Conservation (phyloP, 2,329 filamentous ascomycete species). For the Fusarium armeniacum region DNA sequence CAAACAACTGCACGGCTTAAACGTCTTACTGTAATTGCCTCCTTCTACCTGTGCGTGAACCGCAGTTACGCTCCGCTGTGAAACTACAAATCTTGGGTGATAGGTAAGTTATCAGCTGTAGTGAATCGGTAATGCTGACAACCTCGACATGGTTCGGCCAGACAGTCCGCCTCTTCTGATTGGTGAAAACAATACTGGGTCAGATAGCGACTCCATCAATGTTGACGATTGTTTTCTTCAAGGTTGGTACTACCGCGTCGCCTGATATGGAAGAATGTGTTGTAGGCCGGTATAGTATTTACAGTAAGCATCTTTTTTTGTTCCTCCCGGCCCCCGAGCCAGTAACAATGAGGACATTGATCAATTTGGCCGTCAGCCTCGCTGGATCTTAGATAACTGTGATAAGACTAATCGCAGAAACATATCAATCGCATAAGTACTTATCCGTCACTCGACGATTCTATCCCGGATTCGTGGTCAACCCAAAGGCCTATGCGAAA, state of each 20-base stretch:
- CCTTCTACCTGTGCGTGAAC: not conserved
- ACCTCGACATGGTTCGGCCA: slow-evolving; percentile 3
- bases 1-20: not conserved
- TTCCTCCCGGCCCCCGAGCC: slow-evolving; percentile 7
- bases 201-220: slow-evolving; percentile 37
- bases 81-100: not conserved
- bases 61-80: not conserved
- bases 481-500: not conserved
- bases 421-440: not conserved
- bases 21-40: not conserved
- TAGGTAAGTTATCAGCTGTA: slow-evolving; percentile 1
- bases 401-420: slow-evolving; percentile 32
- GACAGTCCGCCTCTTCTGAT: slow-evolving; percentile 2
- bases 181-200: slow-evolving; percentile 28
- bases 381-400: slow-evolving; percentile 4
- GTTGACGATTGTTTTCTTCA: slow-evolving; percentile 20
- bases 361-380: slow-evolving; percentile 32
- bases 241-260: slow-evolving; percentile 41
- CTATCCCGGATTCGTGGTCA: not conserved
- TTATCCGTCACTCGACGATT: too few relatives aligned
- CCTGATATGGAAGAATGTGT: slow-evolving; percentile 41
- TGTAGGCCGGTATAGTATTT: slow-evolving; percentile 36
- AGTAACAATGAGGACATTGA: not conserved
- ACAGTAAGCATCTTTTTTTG: not conserved
- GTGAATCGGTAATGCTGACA: slow-evolving; percentile 3